Base-by-base conservation (phyloP, 129 eudicot genomes). In the Deinandra increscens region DNA sequence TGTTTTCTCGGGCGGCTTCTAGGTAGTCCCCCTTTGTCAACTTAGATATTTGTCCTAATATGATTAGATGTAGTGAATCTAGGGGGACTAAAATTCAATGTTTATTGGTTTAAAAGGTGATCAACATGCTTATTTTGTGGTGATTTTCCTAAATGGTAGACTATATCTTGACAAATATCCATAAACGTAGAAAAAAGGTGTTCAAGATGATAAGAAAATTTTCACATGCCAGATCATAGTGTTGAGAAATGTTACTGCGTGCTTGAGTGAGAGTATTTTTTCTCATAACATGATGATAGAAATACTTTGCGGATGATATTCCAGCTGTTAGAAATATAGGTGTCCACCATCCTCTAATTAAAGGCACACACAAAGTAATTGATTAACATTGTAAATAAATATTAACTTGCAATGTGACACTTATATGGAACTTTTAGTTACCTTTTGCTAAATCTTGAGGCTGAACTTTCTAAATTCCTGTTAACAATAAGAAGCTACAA, bases 341-440 rank as follows among this genome's bases (percentile, higher is more conserved):
- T 38, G 88, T 86, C 96, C 89, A 86, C 96, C 94, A 91, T 22
- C 88, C 88, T 80, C 96, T n/a, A n/a, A n/a, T n/a, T 91, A 53
- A 7, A 73, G n/a, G 48, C 37, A 74, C 50, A 53, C 14, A 51
- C 9, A 9, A 7, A 4, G 3, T 20, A 14, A 26, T 33, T 19
- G 36, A 45, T 14, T 41, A 18, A 36, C 23, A 20, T 61, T 6
- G 3, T 2, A 1, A 44, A 26, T 4, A 42, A 4, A 49, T 11
- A 12, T 50, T 9, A 68, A 48, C 19, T 12, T n/a, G n/a, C 0
- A 10, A 29, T 20, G 9, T 10, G 48, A 61, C 29, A 63, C 9
- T 13, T 9, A 6, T 36, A 36, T 38, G 36, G 11, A 69, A 51
- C 12, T 23, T 41, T n/a, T 5, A 51, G 33, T 22, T 78, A 91